Base-by-base conservation (phyloP, 2,329 filamentous ascomycete species). In the Xylariaceae sp. region DNA sequence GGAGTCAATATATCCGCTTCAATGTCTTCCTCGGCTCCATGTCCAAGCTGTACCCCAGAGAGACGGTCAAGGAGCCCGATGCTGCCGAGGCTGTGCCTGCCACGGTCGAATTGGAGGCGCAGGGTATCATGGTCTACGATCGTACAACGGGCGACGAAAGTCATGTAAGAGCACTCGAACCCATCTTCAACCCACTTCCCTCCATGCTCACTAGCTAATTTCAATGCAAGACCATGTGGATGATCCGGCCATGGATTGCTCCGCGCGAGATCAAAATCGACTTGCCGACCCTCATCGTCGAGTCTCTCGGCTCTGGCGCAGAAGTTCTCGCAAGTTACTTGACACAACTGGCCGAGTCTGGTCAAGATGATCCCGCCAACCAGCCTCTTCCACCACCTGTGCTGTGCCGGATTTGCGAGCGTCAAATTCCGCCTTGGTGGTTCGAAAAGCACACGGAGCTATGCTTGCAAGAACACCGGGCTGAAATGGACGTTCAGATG, bases 371-470 rank as follows among this genome's bases (percentile, higher is more conserved):
- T 57, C 85, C 88, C 17, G 82, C 82, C 45, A 84, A 87, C 63
- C 86, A 92, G 67, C 86, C 90, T 10, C 90, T 90, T 2, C 91
- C 93, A 0, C 78, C 85, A 11, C 90, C 91, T 0, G 88, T 97
- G 5, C 81, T 99, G 14, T 99, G 94, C 70, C 90, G 94, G 47
- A 97, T 99, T 50, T 99, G 94, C 70, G 94, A 99, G 69, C 89
- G 94, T 48, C 90, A 97, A 57, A 97, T 99, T 55, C 90, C 90
- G 5, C 91, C 93, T 0, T 99, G 94, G 94, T 99, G 94, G 95
- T 99, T 99, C 63, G 94, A 99, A 72, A 99, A 97, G 71, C 94
- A 99, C 69, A 96, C 93, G 2, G 95, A 99, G 64, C 76, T 97
- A 17, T 99, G 94, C 66, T 77, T 97, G 50, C 92, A 97, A 68